phyloP scores from a whole-genome alignment of 257 asterid genomes.

The Rubia yunnanensis region DNA sequence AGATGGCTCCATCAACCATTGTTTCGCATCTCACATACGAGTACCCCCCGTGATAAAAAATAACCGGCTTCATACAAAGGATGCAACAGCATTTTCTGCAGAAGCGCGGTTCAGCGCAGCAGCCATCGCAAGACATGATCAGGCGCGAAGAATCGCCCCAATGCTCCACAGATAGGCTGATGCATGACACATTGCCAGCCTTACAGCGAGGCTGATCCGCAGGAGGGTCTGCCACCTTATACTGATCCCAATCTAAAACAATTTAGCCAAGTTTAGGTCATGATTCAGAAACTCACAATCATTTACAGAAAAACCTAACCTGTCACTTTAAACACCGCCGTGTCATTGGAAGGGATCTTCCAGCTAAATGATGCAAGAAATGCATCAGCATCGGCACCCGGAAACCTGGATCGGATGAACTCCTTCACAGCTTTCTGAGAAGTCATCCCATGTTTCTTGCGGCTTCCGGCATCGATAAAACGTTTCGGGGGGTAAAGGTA shows the following conservation, averaged over 20 bases:
- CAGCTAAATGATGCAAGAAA: slow-evolving; percentile 78
- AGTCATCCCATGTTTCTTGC: slow-evolving; percentile 27
- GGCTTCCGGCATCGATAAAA: slow-evolving; percentile 22
- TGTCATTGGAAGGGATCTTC: slow-evolving; percentile 53
- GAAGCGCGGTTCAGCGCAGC: slow-evolving; percentile 68
- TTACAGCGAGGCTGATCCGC: slow-evolving; percentile 32
- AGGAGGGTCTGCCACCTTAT: no score
- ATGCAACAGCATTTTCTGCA: slow-evolving; percentile 89
- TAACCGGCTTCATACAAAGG: slow-evolving; percentile 47
- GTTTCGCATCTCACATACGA: slow-evolving; percentile 63
- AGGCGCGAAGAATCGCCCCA: slow-evolving; percentile 23
- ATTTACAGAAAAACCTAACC: slow-evolving; percentile 34
- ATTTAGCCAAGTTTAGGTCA: background rate
- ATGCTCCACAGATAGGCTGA: slow-evolving; percentile 36
- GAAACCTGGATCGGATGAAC: slow-evolving; percentile 40
- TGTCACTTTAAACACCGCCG: slow-evolving; percentile 8
- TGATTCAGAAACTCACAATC: no score
- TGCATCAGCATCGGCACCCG: slow-evolving; percentile 40
- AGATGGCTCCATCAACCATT: slow-evolving; percentile 27
- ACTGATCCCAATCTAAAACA: slow-evolving; percentile 11
- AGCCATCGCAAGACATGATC: slow-evolving; percentile 58
- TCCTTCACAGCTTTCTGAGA: slow-evolving; percentile 58
- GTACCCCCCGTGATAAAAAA: slow-evolving; percentile 27
- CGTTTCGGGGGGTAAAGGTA: slow-evolving; percentile 51
- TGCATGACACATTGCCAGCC: slow-evolving; percentile 57